A percentile compares a stretch with the other conserved stretches of the same genome.
Conservation (phyloP, 495 filamentous ascomycete species). For the Penicillium canariense region DNA sequence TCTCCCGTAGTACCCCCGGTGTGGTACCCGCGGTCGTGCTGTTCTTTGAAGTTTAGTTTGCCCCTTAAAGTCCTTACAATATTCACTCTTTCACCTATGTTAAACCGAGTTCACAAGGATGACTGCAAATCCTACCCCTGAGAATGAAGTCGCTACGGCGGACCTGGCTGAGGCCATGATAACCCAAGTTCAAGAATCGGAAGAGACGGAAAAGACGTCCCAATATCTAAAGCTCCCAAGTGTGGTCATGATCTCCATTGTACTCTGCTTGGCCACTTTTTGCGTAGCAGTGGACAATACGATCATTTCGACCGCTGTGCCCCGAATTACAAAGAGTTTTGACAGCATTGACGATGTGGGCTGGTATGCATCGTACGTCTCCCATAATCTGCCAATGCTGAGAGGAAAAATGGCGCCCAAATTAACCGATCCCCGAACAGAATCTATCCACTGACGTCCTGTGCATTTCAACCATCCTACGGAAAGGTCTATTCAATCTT, state of each 20-base stretch:
- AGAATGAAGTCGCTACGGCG: too few species aligned
- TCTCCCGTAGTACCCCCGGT: too few species aligned
- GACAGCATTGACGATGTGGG: constrained; percentile 60
- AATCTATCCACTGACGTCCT: constrained; percentile 60
- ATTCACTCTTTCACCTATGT: too few species aligned
- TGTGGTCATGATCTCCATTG: constrained; percentile 3
- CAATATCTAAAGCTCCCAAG: constrained; percentile 1
- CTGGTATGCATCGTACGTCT: constrained; percentile 55
- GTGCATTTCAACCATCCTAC: constrained; percentile 56
- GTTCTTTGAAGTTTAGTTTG: too few species aligned
- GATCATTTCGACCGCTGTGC: constrained; percentile 69
- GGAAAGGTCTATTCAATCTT: constrained; percentile 64
- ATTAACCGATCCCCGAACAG: constrained; percentile 8
- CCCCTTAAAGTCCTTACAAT: too few species aligned
- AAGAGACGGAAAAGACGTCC: too few species aligned
- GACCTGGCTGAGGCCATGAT: too few species aligned
- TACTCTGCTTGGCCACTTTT: constrained; percentile 1
- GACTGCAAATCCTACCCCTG: too few species aligned
- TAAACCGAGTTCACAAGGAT: too few species aligned
- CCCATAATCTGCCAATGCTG: not conserved
- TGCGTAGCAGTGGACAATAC: constrained; percentile 17
- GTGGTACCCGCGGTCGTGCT: too few species aligned
- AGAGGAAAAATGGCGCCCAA: not conserved
- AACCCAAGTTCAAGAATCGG: too few species aligned
- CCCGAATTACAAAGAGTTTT: constrained; percentile 64